Evolutionary conservation across 2,329 filamentous ascomycete genomes (phyloP), one percentile per base, ranked within the genome.

Genomic region (Ophiostoma angusticollis): DNA sequence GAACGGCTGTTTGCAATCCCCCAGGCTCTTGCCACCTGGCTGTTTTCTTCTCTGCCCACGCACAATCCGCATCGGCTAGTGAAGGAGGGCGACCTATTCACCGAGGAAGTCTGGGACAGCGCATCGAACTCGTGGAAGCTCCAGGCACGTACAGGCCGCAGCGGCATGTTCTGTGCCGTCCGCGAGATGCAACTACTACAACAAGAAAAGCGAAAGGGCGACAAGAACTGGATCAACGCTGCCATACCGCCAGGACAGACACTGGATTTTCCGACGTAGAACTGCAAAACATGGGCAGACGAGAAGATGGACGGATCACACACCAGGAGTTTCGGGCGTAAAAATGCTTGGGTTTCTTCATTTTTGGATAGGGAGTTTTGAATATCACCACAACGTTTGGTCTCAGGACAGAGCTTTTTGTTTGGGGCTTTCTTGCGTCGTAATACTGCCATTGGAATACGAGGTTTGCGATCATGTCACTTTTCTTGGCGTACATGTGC

Each of bases 1-100:
- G 81, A 86, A 55, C 62, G 72, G 5, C 61, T 85, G 0, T 39
- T 47, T 4, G 21, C 35, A 8, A 27, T 45, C 4, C 46, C 42
- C 22, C 46, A 47, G 16, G 31, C 33, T 1, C 17, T 42, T 17
- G 77, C 80, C 45, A 62, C 65, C 0, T 55, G 70, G 4, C 63
- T 73, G 3, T 78, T 84, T 49, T 16, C 29, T 1, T 4, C 9
- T 2, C 31, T 45, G 41, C 46, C 44, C 2, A 59, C 63, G 21
- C 52, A 83, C 14, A 82, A 84, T 49, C 67, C 72, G 9, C 68
- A 80, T 16, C 67, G 77, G 3, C 57, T 59, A 2, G 76, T 83
- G 44, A 57, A 64, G 37, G 66, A 72, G 31, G 80, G 77, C 13
- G 59, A 78, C 37, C 43, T 53, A 1, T 67, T 76, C 17, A 55